These are phyloP conservation scores for Verticillium tricorpus DNA, from an alignment of 2,329 filamentous ascomycete genomes.

Conservation along the genomic window DNA sequence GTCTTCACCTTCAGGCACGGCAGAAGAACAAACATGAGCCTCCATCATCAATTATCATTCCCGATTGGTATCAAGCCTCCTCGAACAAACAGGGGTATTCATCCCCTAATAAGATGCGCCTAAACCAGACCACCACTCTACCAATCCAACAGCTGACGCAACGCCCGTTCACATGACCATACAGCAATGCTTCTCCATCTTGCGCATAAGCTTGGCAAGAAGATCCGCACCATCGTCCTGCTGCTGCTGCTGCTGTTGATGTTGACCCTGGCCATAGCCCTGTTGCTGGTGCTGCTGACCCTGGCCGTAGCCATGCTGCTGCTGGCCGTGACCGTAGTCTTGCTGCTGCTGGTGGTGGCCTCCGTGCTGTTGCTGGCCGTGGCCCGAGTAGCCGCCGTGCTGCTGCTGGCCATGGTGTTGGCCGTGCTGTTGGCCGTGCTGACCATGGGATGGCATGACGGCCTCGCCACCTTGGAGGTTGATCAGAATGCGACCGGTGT, in stretches of 20 bases:
- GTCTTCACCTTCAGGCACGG: too few relatives aligned
- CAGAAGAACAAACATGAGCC: not conserved
- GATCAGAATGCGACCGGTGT: constrained; percentile 84
- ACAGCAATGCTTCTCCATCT: constrained; percentile 67
- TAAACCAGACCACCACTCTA: not conserved
- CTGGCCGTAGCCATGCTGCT: constrained; percentile 17
- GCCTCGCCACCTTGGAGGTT: constrained; percentile 73
- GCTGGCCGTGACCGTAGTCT: constrained; percentile 31
- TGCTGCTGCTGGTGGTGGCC: constrained; percentile 34
- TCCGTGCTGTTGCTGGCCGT: constrained; percentile 29
- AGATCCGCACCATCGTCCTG: constrained; percentile 54
- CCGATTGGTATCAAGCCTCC: not conserved
- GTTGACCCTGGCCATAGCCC: constrained; percentile 21
- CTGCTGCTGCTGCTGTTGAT: constrained; percentile 29
- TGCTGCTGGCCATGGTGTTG: constrained; percentile 19
- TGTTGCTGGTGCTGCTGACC: constrained; percentile 21
- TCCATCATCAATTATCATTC: not conserved
- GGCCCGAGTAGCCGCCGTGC: constrained; percentile 23
- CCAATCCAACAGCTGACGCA: not conserved
- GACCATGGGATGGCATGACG: constrained; percentile 30
- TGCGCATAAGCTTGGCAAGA: constrained; percentile 58
- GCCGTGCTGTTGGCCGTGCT: constrained; percentile 25
- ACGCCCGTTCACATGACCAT: constrained; percentile 60
- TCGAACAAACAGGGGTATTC: not conserved
- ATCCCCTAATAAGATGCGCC: not conserved